phyloP scores from a whole-genome alignment of 2,329 filamentous ascomycete genomes.

The Ilyonectria destructans region DNA sequence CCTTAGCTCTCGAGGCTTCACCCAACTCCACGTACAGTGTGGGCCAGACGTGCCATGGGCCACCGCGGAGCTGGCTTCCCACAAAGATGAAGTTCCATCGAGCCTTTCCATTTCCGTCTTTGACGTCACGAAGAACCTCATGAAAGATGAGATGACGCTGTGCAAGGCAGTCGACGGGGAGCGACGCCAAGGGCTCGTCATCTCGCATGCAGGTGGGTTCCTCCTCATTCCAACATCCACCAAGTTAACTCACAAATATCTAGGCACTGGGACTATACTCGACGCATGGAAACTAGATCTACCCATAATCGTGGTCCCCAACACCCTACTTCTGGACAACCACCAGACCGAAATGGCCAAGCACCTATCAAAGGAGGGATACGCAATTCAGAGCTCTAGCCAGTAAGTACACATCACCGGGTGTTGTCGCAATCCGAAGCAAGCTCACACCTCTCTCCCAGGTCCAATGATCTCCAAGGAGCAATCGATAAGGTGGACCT shows the following conservation, averaged over 20 bases:
- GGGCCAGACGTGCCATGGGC: conserved; percentile 74
- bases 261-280: conserved; percentile 91
- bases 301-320: conserved; percentile 91
- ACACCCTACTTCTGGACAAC: conserved; percentile 86
- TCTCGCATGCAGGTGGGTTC: conserved; percentile 87
- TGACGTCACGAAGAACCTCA: conserved; percentile 53
- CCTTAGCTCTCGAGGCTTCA: conserved; percentile 75
- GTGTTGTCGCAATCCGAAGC: not conserved
- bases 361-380: conserved; percentile 81
- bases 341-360: conserved; percentile 92
- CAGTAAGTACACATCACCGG: conserved; percentile 65
- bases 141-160: conserved; percentile 67
- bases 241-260: conserved; percentile 27
- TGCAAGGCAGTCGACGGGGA: conserved; percentile 66
- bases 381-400: conserved; percentile 80
- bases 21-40: conserved; percentile 84
- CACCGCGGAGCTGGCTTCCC: conserved; percentile 38
- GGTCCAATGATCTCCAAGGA: conserved; percentile 53
- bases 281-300: conserved; percentile 83
- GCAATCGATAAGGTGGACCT: conserved; percentile 57
- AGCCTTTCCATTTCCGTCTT: conserved; percentile 52
- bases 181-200: conserved; percentile 78
- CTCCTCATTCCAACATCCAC: not conserved
- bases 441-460: conserved; percentile 31
- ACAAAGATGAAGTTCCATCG: conserved; percentile 44